These are phyloP conservation scores for Wickerhamiella nectarea DNA, from an alignment of 805 yeast genomes.

Conservation along the genomic window DNA sequence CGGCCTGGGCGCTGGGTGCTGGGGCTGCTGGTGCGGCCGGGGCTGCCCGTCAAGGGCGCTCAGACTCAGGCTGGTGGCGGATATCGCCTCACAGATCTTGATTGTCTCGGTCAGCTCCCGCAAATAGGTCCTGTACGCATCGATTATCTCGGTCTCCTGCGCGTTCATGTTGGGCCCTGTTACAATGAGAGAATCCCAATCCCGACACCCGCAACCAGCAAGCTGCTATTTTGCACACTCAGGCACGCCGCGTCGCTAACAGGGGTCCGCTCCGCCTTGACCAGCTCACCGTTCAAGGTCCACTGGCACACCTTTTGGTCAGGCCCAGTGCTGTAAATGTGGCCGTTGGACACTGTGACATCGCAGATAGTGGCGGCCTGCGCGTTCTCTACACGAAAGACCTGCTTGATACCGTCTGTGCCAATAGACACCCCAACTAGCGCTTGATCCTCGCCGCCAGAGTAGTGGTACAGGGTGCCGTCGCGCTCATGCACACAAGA, in stretches of 20 bases:
- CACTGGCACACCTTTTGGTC: slow-evolving; percentile 69
- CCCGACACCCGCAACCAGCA: slow-evolving; percentile 16
- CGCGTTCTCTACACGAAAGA: slow-evolving; percentile 35
- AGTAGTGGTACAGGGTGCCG: slow-evolving; percentile 29
- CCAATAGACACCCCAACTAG: slow-evolving; percentile 32
- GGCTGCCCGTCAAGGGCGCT: too few species aligned
- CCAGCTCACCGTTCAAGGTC: slow-evolving; percentile 30
- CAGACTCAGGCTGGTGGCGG: too few species aligned
- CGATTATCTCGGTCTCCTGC: neutral
- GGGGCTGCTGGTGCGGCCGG: too few species aligned
- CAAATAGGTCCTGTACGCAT: neutral
- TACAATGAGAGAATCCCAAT: slow-evolving; percentile 8
- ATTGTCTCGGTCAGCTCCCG: neutral
- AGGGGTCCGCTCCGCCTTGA: slow-evolving; percentile 48
- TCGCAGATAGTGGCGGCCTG: slow-evolving; percentile 83
- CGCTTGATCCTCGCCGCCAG: slow-evolving; percentile 94
- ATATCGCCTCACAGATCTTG: neutral
- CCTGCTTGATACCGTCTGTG: slow-evolving; percentile 10
- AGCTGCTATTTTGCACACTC: slow-evolving; percentile 18
- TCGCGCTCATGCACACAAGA: slow-evolving; percentile 26
- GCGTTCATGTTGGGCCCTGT: neutral
- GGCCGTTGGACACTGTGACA: slow-evolving; percentile 27
- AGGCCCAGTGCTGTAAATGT: slow-evolving; percentile 50
- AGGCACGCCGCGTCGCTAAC: slow-evolving; percentile 84
- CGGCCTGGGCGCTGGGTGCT: too few species aligned